These are phyloP conservation scores for Termitomyces sp. DNA, from an alignment of 768 basidiomycete species.

Conservation along the genomic window DNA sequence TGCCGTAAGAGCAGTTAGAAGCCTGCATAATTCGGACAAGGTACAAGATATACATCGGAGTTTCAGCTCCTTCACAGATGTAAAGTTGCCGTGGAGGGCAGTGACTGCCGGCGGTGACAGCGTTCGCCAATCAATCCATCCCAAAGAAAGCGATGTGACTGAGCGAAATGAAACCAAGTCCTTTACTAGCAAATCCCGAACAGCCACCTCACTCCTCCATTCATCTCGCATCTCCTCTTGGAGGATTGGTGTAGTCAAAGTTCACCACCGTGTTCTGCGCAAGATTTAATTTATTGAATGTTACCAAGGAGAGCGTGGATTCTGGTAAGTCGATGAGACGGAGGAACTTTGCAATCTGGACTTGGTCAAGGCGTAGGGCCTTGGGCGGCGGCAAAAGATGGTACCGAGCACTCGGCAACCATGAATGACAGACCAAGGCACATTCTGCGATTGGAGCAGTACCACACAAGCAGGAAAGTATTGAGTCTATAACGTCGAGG, in stretches of 20 bases:
- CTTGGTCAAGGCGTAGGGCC: neutral
- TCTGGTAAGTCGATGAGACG: neutral
- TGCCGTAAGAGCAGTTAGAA: neutral
- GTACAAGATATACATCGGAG: neutral
- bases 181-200: neutral
- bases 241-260: too few relatives aligned
- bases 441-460: neutral
- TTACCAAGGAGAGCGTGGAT: neutral
- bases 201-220: too few relatives aligned
- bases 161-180: neutral
- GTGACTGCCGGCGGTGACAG: neutral
- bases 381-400: neutral
- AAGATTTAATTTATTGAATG: neutral
- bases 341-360: neutral
- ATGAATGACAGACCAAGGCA: neutral
- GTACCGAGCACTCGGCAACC: neutral
- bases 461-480: neutral
- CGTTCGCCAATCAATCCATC: neutral
- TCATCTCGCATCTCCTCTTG: too few relatives aligned
- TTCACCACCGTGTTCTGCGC: neutral
- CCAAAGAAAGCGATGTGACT: neutral
- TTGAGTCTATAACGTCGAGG: neutral
- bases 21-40: neutral
- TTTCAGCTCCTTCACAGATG: neutral
- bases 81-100: neutral